Conservation (phyloP, 352 stramenopile species). For the Phytophthora hybrid region DNA sequence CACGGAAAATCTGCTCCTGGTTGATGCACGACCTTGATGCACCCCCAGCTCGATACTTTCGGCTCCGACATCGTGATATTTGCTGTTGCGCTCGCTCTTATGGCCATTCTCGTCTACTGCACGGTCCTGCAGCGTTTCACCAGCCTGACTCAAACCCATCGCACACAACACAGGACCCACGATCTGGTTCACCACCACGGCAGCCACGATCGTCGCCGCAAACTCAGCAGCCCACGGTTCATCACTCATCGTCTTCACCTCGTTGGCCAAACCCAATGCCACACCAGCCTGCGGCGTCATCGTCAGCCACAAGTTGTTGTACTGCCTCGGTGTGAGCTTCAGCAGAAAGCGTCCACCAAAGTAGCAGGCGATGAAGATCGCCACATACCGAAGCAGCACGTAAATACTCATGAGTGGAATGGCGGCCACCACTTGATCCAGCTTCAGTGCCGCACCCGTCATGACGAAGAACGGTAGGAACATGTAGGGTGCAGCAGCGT, state of each 20-base stretch:
- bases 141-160: conserved; percentile 57
- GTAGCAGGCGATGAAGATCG: conserved; percentile 74
- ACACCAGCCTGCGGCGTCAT: conserved; percentile 76
- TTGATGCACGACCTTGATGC: neutral
- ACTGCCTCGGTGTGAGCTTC: conserved; percentile 61
- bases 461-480: conserved; percentile 83
- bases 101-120: neutral
- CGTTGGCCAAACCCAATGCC: conserved; percentile 65
- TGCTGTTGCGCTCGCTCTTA: neutral
- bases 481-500: conserved; percentile 70
- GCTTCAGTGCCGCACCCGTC: conserved; percentile 69
- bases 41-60: neutral
- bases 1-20: neutral
- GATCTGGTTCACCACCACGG: conserved; percentile 78
- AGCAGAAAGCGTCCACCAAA: conserved; percentile 62
- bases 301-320: conserved; percentile 80
- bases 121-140: conserved; percentile 43
- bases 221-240: conserved; percentile 70
- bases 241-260: conserved; percentile 62
- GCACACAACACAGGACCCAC: conserved; percentile 68
- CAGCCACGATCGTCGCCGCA: conserved; percentile 66
- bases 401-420: conserved; percentile 76
- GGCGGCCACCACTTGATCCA: conserved; percentile 64
- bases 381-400: conserved; percentile 62
- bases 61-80: neutral